Evolutionary conservation across 2,329 filamentous ascomycete species (phyloP).

Genomic region (Neopestalotiopsis rosae): DNA sequence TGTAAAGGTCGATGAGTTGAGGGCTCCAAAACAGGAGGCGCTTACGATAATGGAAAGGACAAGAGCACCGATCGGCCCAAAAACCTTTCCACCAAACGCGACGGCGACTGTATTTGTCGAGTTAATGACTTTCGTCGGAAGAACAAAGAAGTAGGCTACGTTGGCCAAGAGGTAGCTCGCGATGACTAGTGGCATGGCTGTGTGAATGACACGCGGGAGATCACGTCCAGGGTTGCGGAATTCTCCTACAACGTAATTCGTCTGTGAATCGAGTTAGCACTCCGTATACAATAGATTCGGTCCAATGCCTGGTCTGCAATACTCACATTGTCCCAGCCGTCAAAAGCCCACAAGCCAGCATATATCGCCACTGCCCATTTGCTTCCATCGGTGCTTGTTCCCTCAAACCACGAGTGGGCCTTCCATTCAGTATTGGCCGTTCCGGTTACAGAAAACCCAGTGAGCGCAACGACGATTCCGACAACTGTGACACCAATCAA

Average conservation of each 20-base stretch:
- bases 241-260: slow-evolving; percentile 96
- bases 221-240: slow-evolving; percentile 92
- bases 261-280: slow-evolving; percentile 56
- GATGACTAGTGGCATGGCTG: slow-evolving; percentile 94
- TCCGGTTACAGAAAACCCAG: slow-evolving; percentile 80
- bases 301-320: slow-evolving; percentile 23
- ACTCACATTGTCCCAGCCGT: slow-evolving; percentile 96
- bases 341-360: slow-evolving; percentile 95
- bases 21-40: slow-evolving; percentile 89
- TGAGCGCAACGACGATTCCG: slow-evolving; percentile 87
- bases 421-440: slow-evolving; percentile 86
- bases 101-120: slow-evolving; percentile 95
- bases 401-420: slow-evolving; percentile 83
- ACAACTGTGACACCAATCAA: slow-evolving; percentile 85
- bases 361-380: slow-evolving; percentile 95
- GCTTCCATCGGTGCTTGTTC: slow-evolving; percentile 79
- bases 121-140: slow-evolving; percentile 81
- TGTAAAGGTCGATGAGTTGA: slow-evolving; percentile 95
- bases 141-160: slow-evolving; percentile 90
- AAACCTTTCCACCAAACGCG: slow-evolving; percentile 87
- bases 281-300: not conserved
- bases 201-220: slow-evolving; percentile 93
- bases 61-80: slow-evolving; percentile 81
- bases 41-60: slow-evolving; percentile 88
- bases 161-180: slow-evolving; percentile 90